Evolutionary conservation across 306 rosid genomes (phyloP), one percentile per base, ranked within the genome.

Genomic region (Trifolium repens): DNA sequence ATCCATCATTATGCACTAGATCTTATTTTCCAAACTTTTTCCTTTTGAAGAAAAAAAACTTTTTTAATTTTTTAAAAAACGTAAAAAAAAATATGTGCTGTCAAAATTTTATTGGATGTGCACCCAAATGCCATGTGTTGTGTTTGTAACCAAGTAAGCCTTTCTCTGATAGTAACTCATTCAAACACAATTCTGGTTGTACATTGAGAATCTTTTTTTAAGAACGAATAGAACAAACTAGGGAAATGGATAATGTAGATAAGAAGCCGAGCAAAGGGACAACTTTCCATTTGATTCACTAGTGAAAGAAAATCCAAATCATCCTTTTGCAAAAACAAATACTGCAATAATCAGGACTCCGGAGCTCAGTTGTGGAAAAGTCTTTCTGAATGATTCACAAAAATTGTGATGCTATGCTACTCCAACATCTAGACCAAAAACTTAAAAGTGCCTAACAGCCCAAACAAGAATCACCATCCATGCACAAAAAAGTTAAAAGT

Each of bases 381-480:
- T 59, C 27, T 50, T 69, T 69, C 35, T 62, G 11, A 69, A 69
- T 17, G 68, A 61, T 43, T 60, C 72, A 32, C 30, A 13, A 73
- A 73, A 74, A 68, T 53, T 54, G 40, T 50, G 39, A 63, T 64
- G 81, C 62, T 77, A 63, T 64, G 81, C 62, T 77, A 69, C 37
- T 59, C 60, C 71, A 57, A 35, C 72, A 78, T 39, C 69, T 78
- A 62, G 49, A 66, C 62, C 54, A 19, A 74, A 82, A 73, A 69
- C 42, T 32, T 60, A 67, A 16, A 72, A 77, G 47, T 40, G 55
- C 27, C 46, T 53, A 63, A 78, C 76, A 66, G 53, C 76, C 65
- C 66, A 57, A 78, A 74, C 49, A 70, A 26, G 71, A 74, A 78
- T 69, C 80, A 74, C 47, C 64, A 73, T 42, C 69, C 58, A 66